Evolutionary conservation across 768 basidiomycete genomes (phyloP).

Genomic region (Boletus tylopilopsis): DNA sequence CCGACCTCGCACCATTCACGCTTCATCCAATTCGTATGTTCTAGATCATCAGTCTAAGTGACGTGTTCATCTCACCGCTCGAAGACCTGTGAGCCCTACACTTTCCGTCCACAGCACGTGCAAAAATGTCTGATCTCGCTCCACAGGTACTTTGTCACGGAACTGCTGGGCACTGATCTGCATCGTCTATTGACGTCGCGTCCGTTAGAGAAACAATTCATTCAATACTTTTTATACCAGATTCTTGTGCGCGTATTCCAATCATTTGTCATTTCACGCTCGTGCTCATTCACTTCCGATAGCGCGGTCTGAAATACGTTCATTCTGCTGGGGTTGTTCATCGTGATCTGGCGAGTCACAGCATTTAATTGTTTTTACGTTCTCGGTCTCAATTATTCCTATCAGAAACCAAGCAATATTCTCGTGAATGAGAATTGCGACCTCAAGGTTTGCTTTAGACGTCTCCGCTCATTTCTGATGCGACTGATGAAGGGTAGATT

Average conservation of each 20-base stretch:
- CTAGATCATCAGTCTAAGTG: slow-evolving; percentile 96
- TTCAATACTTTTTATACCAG: slow-evolving; percentile 99
- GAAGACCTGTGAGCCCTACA: slow-evolving; percentile 79
- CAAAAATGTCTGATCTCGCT: background rate
- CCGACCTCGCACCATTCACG: background rate
- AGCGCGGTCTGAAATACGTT: slow-evolving; percentile 99
- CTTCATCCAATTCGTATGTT: slow-evolving; percentile 3
- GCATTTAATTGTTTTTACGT: background rate
- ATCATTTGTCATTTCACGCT: background rate
- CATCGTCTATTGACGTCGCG: slow-evolving; percentile 95
- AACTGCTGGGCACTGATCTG: slow-evolving; percentile 95
- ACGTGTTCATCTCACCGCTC: slow-evolving; percentile 99
- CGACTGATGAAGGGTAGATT: slow-evolving; percentile 51
- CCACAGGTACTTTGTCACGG: slow-evolving; percentile 94
- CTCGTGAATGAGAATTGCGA: slow-evolving; percentile 99
- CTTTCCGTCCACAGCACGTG: background rate
- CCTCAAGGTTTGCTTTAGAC: slow-evolving; percentile 63
- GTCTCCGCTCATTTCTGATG: background rate
- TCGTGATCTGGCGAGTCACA: slow-evolving; percentile 74
- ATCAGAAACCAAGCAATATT: slow-evolving; percentile 96
- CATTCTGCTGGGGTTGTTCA: slow-evolving; percentile 99
- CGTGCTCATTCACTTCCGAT: slow-evolving; percentile 7
- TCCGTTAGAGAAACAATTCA: slow-evolving; percentile 99
- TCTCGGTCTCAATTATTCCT: background rate
- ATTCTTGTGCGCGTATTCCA: slow-evolving; percentile 65